Evolutionary conservation across 805 yeast species (phyloP), one percentile per base, ranked within the genome.

Genomic region (Hyphopichia homilentoma): DNA sequence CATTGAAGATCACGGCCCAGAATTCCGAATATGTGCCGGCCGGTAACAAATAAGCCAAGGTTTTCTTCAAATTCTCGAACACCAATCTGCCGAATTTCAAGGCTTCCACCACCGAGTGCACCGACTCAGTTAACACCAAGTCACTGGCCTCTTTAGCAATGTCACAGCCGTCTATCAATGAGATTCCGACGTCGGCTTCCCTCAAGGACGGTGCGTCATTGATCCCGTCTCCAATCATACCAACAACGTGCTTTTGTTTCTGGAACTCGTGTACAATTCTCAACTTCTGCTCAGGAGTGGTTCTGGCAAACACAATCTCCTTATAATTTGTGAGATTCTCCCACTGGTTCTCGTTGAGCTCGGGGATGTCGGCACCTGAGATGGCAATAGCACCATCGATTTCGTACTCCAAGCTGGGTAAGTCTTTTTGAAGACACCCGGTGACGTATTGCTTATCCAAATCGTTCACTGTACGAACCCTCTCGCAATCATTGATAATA

Each of bases 201-300:
- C 56, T 56, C 38, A 56, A 50, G 1, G 65, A 57, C 8, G 65
- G 63, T 2, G 62, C 56, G 42, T 57, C 63, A 37, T 57, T 58
- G 19, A 58, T 52, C 17, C 65, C 65, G 40, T 58, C 63, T 6
- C 64, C 64, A 21, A 57, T 54, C 64, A 57, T 57, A n/a, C 62
- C 63, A 29, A 57, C 55, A 16, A 56, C 36, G 26, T 48, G 47
- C 12, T 44, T 44, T 29, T 49, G 42, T 21, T 45, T 45, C 25
- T 70, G 75, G 33, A 72, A 65, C 36, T 70, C 66, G 35, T 64
- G 57, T 12, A 74, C 74, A 37, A 74, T 73, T 32, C 52, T 47
- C 27, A 74, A 56, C 47, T 74, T 74, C 47, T 73, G 77, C 38
- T 74, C 78, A 1, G 79, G 79, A 2, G 65, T 58, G 4, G 63